Evolutionary conservation across 225 moss, liverwort and hornwort genomes (phyloP).

Genomic region (Marchantia paleacea): DNA sequence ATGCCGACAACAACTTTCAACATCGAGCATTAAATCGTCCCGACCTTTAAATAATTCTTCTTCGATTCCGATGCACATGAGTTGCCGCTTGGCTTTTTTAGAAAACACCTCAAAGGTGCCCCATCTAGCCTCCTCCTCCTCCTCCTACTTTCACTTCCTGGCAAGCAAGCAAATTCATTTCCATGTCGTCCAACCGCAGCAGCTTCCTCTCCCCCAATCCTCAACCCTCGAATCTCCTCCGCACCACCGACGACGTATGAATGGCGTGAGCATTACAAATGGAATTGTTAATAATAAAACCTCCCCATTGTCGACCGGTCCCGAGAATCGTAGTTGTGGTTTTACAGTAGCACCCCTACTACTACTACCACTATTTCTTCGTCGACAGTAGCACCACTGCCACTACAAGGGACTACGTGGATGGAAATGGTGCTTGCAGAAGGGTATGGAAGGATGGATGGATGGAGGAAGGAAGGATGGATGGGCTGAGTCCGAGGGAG

Average conservation of each 20-base stretch:
- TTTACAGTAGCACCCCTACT: too few species aligned
- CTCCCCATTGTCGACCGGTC: too few species aligned
- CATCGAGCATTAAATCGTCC: not conserved
- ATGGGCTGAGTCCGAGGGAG: not conserved
- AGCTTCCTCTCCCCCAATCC: too few species aligned
- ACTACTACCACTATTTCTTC: too few species aligned
- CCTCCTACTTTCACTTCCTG: not conserved
- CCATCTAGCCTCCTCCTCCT: too few species aligned
- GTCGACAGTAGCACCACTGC: not conserved
- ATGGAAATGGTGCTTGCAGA: not conserved
- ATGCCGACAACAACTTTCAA: constrained; percentile 1
- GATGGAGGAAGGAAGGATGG: not conserved
- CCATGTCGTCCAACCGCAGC: not conserved
- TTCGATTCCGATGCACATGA: not conserved
- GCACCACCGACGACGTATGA: too few species aligned
- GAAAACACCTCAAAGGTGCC: not conserved
- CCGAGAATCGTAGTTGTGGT: too few species aligned
- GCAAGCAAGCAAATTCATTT: not conserved
- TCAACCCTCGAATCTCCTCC: too few species aligned
- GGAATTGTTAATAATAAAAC: too few species aligned
- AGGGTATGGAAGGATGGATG: not conserved
- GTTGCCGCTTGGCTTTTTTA: not conserved
- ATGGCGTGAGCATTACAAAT: too few species aligned
- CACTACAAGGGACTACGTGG: not conserved
- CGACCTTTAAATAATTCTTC: not conserved